These are phyloP conservation scores for Rhexocercosporidium sp. DNA, from an alignment of 2,329 filamentous ascomycete species.

Conservation along the genomic window DNA sequence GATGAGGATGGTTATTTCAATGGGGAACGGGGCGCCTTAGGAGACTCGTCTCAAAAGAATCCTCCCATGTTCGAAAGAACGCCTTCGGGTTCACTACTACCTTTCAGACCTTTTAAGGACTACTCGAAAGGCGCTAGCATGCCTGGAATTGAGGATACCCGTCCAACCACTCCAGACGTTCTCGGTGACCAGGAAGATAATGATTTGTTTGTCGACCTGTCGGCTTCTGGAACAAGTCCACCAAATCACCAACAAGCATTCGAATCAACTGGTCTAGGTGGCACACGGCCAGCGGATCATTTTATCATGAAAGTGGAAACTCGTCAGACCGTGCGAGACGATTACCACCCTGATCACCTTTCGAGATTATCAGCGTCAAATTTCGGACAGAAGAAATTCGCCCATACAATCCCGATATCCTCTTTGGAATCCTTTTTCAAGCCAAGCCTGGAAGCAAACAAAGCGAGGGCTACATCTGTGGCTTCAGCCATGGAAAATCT, in stretches of 20 bases:
- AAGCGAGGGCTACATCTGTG: conserved; percentile 13
- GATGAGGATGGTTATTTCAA: conserved; percentile 45
- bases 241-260: conserved; percentile 44
- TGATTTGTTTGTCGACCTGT: conserved; percentile 37
- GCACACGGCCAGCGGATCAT: conserved; percentile 67
- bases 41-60: conserved; percentile 21
- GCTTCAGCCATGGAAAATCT: neutral
- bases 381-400: conserved; percentile 18
- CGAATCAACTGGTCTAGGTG: conserved; percentile 63
- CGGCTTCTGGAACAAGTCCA: conserved; percentile 12
- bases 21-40: conserved; percentile 26
- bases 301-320: conserved; percentile 59
- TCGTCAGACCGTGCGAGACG: conserved; percentile 30
- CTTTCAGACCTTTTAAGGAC: conserved; percentile 56
- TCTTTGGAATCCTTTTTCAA: conserved; percentile 27
- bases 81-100: conserved; percentile 57
- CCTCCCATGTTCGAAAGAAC: conserved; percentile 45
- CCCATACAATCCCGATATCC: conserved; percentile 30
- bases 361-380: conserved; percentile 27
- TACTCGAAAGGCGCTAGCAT: conserved; percentile 34
- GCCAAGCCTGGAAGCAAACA: neutral
- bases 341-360: neutral
- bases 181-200: conserved; percentile 27
- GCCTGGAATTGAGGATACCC: conserved; percentile 23
- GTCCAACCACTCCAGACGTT: conserved; percentile 34